A percentile compares a stretch with the other conserved stretches of the same genome.
These are phyloP conservation scores for Fraxinus greggii DNA, from an alignment of 305 asterid species.

Conservation along the genomic window DNA sequence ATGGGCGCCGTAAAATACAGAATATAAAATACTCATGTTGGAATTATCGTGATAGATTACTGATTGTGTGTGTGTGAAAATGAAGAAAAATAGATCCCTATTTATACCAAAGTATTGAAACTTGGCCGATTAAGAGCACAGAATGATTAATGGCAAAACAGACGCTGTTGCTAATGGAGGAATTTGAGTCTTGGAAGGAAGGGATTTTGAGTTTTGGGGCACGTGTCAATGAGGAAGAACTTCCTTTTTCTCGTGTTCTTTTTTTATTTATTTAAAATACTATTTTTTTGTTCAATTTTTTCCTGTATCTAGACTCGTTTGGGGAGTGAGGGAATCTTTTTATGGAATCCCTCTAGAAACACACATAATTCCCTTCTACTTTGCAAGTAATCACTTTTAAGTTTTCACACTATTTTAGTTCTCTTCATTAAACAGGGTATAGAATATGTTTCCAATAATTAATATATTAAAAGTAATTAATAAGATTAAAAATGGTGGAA, in stretches of 20 bases:
- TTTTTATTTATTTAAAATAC: background rate
- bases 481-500: background rate
- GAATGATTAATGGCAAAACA: background rate
- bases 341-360: slow-evolving; percentile 35
- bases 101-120: background rate
- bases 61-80: background rate
- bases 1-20: background rate
- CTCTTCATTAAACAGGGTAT: background rate
- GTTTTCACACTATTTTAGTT: slow-evolving; percentile 10
- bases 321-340: slow-evolving; percentile 21
- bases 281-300: background rate
- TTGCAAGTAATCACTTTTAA: background rate
- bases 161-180: background rate
- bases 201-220: slow-evolving; percentile 27
- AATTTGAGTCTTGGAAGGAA: slow-evolving; percentile 38
- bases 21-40: background rate
- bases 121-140: background rate
- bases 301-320: slow-evolving; percentile 23
- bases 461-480: background rate
- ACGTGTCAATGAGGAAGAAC: slow-evolving; percentile 13
- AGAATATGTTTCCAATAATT: no score
- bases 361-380: background rate
- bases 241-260: background rate
- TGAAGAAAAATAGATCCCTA: background rate
- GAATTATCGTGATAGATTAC: background rate